Base-by-base conservation (phyloP, 1,139 yeast genomes). In the Kodamaea sp. region DNA sequence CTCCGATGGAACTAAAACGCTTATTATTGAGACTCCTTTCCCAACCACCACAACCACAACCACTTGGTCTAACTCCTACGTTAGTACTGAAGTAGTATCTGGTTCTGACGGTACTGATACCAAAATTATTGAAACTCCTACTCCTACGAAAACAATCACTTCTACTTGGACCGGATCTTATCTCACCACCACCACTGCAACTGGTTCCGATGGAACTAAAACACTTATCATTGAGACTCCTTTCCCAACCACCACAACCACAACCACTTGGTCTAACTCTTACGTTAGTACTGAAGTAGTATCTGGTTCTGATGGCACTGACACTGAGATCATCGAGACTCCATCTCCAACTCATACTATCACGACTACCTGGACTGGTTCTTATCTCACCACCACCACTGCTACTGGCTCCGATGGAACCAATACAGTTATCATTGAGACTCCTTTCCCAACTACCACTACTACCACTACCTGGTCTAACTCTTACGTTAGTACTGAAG, bases 221-320 rank as follows among this genome's bases (percentile, higher is more conserved):
- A 39, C 42, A 5, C 41, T 43, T 1, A 25, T 38, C 20, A 31
- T 43, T 1, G 46, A 38, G 10, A 42, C 42, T 4, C 58, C 59
- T 7, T 22, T 21, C 15, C 35, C 52, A 3, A 40, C 48, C 2
- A 26, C 19, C 10, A 47, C 49, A 2, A 14, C 28, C 7, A 38
- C 43, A 9, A 32, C 41, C 7, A 27, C 34, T 6, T 29, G 36
- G 41, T 26, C 35, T 7, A 37, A 41, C n/a, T 29, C 41, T 4
- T 15, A 12, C 9, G 5, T 16, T 4, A 47, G 46, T 2, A 40
- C 47, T 5, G 19, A 24, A 3, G 23, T 41, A 16, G 46, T 43
- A 0, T 26, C 43, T 13, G 33, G 42, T 11, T 37, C 27, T 14
- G 27, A 25, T 4, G 39, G 39, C 29, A 33, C 42, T 4, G 40